Conservation (phyloP, 257 asterid genomes). For the Solanum medicagineum region DNA sequence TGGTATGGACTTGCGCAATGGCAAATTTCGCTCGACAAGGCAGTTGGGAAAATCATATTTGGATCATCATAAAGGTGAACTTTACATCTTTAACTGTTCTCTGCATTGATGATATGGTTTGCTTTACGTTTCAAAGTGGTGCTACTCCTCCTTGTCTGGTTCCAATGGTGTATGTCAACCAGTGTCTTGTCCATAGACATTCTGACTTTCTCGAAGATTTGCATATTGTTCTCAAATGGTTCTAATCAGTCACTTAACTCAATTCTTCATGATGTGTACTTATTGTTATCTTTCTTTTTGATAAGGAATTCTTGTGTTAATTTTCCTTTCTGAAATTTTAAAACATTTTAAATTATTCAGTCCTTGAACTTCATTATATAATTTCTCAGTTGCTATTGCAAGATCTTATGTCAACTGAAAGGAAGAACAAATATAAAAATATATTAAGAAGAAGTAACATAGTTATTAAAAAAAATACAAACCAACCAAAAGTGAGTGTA, state of each 20-base stretch:
- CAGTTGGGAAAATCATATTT: not conserved
- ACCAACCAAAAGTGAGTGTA: not conserved
- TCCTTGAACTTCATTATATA: not conserved
- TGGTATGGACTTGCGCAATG: not conserved
- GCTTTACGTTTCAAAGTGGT: not conserved
- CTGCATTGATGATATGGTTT: not conserved
- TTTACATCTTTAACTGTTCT: not conserved
- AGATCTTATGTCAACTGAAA: not conserved
- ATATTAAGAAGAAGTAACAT: not conserved
- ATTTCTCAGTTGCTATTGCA: not conserved
- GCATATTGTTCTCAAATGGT: not conserved
- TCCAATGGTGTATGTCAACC: not conserved
- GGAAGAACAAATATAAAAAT: not conserved
- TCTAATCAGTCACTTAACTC: not conserved
- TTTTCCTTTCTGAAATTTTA: not conserved
- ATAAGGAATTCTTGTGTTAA: not conserved
- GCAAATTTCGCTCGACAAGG: not conserved
- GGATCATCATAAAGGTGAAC: not conserved
- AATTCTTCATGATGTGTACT: not conserved
- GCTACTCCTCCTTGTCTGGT: not conserved
- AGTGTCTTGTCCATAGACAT: not conserved
- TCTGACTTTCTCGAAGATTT: not conserved
- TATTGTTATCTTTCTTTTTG: not conserved
- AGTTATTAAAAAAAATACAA: not conserved
- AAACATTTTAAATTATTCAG: not conserved